Evolutionary conservation across 108 stramenopile species (phyloP).

Genomic region (Skeletonema menzelii): DNA sequence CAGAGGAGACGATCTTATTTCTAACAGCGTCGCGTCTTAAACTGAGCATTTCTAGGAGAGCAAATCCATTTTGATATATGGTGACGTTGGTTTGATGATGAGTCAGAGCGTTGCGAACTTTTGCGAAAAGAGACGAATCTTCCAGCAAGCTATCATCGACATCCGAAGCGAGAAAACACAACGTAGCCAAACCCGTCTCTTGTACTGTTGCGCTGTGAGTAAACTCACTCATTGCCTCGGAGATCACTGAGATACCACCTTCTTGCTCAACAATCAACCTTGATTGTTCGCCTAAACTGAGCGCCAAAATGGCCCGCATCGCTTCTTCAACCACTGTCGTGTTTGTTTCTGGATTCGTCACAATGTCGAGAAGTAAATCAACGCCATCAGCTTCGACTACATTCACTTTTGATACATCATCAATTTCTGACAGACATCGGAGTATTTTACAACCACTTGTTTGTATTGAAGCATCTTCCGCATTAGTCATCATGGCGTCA

Average conservation of each 20-base stretch:
- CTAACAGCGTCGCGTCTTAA: neutral
- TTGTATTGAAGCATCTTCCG: constrained; percentile 12
- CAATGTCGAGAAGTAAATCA: constrained; percentile 8
- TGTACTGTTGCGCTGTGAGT: neutral
- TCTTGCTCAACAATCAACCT: constrained; percentile 8
- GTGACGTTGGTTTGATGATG: neutral
- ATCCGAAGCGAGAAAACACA: constrained; percentile 15
- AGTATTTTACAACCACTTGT: constrained; percentile 17
- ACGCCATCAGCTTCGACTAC: constrained; percentile 22
- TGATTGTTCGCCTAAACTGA: constrained; percentile 3
- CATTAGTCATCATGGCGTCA: constrained; percentile 17
- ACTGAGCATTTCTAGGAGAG: constrained; percentile 17
- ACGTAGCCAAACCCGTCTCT: constrained; percentile 15
- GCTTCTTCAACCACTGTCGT: constrained; percentile 1
- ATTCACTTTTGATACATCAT: neutral
- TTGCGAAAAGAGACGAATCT: neutral
- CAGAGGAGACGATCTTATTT: neutral
- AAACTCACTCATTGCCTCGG: neutral
- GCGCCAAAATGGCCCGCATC: neutral
- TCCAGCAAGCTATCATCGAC: constrained; percentile 5
- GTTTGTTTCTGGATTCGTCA: constrained; percentile 10
- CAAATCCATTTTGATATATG: constrained; percentile 7
- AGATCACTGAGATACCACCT: constrained; percentile 11
- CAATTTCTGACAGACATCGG: neutral
- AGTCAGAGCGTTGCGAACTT: neutral